phyloP scores from a whole-genome alignment of 176 grass and related monocot genomes.

The Guadua angustifolia region DNA sequence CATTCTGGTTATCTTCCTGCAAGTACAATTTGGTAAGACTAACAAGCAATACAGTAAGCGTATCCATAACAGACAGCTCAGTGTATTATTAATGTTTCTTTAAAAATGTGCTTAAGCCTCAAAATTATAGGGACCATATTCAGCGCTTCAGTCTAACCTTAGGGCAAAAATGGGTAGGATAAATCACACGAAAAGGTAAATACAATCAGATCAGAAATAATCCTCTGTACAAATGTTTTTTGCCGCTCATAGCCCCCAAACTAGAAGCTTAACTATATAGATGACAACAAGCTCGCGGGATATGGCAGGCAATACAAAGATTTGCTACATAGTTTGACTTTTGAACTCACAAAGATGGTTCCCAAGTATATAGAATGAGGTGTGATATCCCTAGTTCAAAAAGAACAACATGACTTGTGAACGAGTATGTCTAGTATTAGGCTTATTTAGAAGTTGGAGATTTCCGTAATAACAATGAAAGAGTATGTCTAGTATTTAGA shows the following conservation, averaged over 20 bases:
- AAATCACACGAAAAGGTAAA: background rate
- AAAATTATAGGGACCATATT: background rate
- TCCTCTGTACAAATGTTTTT: background rate
- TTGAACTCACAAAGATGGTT: background rate
- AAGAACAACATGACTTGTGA: background rate
- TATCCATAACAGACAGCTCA: background rate
- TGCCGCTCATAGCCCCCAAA: background rate
- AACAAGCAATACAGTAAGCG: constrained; percentile 20
- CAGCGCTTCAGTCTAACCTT: constrained; percentile 4
- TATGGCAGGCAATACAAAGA: background rate
- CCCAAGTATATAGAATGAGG: background rate
- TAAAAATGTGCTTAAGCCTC: background rate
- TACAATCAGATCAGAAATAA: background rate
- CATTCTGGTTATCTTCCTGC: constrained; percentile 47
- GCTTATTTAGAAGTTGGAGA: background rate
- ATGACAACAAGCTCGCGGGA: background rate
- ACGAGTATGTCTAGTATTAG: background rate
- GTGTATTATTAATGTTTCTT: background rate
- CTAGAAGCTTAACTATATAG: background rate
- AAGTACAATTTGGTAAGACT: constrained; percentile 24
- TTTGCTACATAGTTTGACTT: constrained; percentile 20
- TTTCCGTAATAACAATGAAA: background rate
- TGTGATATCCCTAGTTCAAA: background rate
- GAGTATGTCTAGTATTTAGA: background rate
- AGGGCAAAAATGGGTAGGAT: background rate